Base-by-base conservation (phyloP, 805 yeast species). In the Wickerhamiella hasegawae region DNA sequence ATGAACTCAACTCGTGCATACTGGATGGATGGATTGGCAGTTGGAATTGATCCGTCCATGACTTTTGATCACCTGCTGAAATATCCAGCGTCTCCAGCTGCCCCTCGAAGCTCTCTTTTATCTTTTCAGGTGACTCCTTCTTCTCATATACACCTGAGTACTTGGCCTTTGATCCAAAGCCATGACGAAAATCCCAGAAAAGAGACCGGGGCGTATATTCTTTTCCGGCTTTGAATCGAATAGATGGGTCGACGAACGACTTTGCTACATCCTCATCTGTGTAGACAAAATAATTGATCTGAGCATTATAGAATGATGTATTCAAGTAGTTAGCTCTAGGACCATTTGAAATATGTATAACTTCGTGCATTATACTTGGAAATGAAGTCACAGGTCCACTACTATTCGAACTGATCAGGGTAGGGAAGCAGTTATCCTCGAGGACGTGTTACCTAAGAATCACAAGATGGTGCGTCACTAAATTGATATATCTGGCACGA, bases 21-120 rank as follows among this genome's bases (percentile, higher is more conserved):
- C 76, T 63, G 4, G 57, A 57, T 0, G 94, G 87, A 35, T 69
- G 67, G 48, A 72, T 72, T 3, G 79, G 66, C 34, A 84, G 66
- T 44, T 73, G 68, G 28, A 75, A 65, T 49, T 76, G 81, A 48
- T 82, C 94, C 0, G 90, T 66, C 96, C 96, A 87, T 45, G 71
- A 79, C 20, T 52, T 53, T 16, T 36, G 38, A 5, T 17, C 32
- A n/a, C 19, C 16, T 12, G n/a, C 8, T 5, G 22, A 30, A 30
- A 25, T 31, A 10, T 19, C 32, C 18, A 31, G 22, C n/a, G 17
- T n/a, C 8, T 11, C 35, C 8, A 34, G n/a, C 18, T 31, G 24
- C 37, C 44, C 39, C 19, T 35, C 40, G 9, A 15, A 11, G 17
- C 18, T 28, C 2, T 31, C 20, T 4, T 31, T 24, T 14, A 33